Evolutionary conservation across 2,329 filamentous ascomycete genomes (phyloP).

Genomic region (Tolypocladium capitatum): DNA sequence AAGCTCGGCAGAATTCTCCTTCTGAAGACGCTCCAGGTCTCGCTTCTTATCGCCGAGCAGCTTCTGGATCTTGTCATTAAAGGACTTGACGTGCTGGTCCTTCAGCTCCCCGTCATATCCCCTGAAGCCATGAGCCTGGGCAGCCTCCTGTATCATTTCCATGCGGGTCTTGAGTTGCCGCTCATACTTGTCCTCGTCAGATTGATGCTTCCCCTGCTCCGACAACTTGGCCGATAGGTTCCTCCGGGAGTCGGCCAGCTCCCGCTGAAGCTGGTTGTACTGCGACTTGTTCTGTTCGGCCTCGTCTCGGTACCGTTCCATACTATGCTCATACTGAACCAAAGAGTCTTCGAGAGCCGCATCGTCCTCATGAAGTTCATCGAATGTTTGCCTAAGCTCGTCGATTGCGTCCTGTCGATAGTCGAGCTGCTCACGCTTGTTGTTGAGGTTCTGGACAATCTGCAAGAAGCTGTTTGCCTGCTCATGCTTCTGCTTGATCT

Average conservation of each 20-base stretch:
- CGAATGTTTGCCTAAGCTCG: slow-evolving; percentile 58
- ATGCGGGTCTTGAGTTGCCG: slow-evolving; percentile 60
- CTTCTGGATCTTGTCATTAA: slow-evolving; percentile 65
- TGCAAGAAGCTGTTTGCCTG: slow-evolving; percentile 61
- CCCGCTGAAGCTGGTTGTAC: slow-evolving; percentile 50
- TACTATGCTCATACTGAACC: slow-evolving; percentile 64
- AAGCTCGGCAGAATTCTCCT: slow-evolving; percentile 60
- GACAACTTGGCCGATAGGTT: slow-evolving; percentile 39
- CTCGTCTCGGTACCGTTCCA: slow-evolving; percentile 51
- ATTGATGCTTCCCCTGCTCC: slow-evolving; percentile 67
- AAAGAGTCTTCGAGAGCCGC: slow-evolving; percentile 58
- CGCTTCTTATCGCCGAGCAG: slow-evolving; percentile 66
- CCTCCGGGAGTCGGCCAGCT: slow-evolving; percentile 29
- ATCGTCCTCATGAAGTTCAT: slow-evolving; percentile 68
- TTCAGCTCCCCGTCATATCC: slow-evolving; percentile 72
- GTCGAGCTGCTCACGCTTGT: slow-evolving; percentile 61
- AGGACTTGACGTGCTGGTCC: slow-evolving; percentile 59
- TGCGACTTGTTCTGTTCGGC: slow-evolving; percentile 47
- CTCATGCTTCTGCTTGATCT: slow-evolving; percentile 53
- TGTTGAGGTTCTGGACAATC: slow-evolving; percentile 61
- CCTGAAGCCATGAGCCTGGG: slow-evolving; percentile 63
- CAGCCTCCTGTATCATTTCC: slow-evolving; percentile 64
- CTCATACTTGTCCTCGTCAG: slow-evolving; percentile 78
- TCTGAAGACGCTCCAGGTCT: slow-evolving; percentile 60
- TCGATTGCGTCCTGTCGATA: slow-evolving; percentile 58